Base-by-base conservation (phyloP, 257 asterid species). In the Solanum gracilifrons region DNA sequence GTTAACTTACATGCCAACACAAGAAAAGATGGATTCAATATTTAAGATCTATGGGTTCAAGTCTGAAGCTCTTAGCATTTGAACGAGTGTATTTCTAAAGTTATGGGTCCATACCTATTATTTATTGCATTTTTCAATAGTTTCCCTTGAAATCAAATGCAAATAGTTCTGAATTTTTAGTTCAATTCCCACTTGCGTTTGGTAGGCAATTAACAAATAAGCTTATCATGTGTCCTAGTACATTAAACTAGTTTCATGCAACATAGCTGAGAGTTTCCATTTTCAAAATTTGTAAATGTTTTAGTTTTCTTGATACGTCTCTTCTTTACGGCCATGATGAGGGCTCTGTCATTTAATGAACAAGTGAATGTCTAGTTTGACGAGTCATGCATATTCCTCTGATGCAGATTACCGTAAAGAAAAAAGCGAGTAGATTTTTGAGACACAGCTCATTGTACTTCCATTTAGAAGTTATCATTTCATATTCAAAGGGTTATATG, bases 331-430 rank as follows among this genome's bases (percentile, higher is more conserved):
- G 18, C 60, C 86, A 91, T 93, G 93, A 86, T 89, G 88, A 87
- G 69, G 85, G 82, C 89, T 73, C 6, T 87, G 87, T 85, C 93
- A 64, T 43, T 88, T 32, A 82, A 36, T 84, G 95, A 92, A 79
- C 95, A 88, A 64, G 95, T 93, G 27, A 93, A 91, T 71, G 91
- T 94, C 88, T 94, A 92, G 69, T 92, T 95, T 7, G 94, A 91
- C 73, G 94, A 92, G 58, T 93, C 96, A 48, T n/a, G n/a, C n/a
- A n/a, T 92, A 94, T 75, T 33, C 48, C 16, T 91, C 89, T 64
- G 93, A 90, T 87, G 89, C 51, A 32, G 95, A 92, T 35, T 92
- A 89, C 41, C 89, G 23, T 66, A 20, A 23, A 39, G 76, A 75
- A 29, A 85, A 74, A 86, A 60, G 18, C 43, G 74, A 89, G 66